These are phyloP conservation scores for Pestalotiopsis fici DNA, from an alignment of 2,329 filamentous ascomycete species.

Conservation along the genomic window DNA sequence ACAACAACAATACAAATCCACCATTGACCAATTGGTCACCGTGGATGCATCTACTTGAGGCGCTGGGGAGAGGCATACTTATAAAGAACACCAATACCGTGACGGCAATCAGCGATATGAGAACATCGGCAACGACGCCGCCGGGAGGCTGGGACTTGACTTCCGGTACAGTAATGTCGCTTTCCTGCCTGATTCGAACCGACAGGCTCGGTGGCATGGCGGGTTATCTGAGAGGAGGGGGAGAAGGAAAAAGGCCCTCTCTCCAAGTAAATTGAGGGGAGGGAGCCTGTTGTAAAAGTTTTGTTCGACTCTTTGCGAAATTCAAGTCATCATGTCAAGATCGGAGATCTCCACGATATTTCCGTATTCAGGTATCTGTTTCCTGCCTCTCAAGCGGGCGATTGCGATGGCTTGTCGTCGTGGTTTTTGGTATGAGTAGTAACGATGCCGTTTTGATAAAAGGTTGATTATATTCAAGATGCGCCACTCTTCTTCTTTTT, in stretches of 20 bases:
- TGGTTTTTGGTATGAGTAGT: too few relatives aligned
- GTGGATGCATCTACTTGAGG: background rate
- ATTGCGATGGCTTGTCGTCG: too few relatives aligned
- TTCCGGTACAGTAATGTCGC: background rate
- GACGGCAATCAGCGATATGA: conserved; percentile 16
- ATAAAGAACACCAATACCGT: conserved; percentile 19
- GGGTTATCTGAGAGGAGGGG: background rate
- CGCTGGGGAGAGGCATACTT: conserved; percentile 10
- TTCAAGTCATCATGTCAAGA: too few relatives aligned
- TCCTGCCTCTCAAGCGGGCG: too few relatives aligned
- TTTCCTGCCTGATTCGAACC: background rate
- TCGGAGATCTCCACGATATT: too few relatives aligned
- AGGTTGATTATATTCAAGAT: too few relatives aligned
- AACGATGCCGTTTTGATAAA: too few relatives aligned
- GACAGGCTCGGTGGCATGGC: background rate
- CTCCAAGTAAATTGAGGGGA: too few relatives aligned
- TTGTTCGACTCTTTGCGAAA: too few relatives aligned
- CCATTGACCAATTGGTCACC: background rate
- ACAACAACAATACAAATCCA: background rate
- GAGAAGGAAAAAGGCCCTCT: background rate
- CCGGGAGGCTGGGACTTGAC: conserved; percentile 9
- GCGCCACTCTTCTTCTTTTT: too few relatives aligned
- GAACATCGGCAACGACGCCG: conserved; percentile 14
- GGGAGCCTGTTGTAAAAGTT: too few relatives aligned
- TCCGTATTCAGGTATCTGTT: too few relatives aligned